Evolutionary conservation across 83 land plant genomes (phyloP), one percentile per base, ranked within the genome.

Genomic region (Isoetes engelmannii): DNA sequence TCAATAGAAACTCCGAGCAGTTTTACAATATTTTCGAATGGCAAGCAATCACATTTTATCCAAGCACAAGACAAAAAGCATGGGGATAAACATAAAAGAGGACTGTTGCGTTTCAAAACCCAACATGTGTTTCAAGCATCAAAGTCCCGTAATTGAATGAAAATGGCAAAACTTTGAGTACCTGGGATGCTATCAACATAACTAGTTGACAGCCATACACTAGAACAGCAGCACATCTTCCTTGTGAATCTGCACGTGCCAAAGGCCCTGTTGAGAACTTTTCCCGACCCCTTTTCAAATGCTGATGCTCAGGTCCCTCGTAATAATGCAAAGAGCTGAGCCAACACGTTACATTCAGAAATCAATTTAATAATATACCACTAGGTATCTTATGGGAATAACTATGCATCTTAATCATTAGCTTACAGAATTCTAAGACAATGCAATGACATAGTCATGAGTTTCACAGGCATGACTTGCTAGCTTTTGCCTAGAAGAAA

Each of bases 271-370:
- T 82, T 45, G 99, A 73, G 84, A 91, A 91, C 47, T 86, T 86
- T 72, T 91, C 97, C 68, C 90, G 74, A 7, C 99, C 99, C 76
- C 99, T 84, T 78, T 95, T 95, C 73, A 95, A 57, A 69, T 87
- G 72, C 48, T 83, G 81, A 90, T 93, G 89, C 19, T 95, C 89
- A 6, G 94, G 99, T 20, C 99, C 97, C 72, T 95, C 99, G 78
- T 88, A 95, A 69, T 87, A 91, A 72, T 95, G 99, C 91, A 95
- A 79, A 6, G 99, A 95, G 69, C 99, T 94, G 84, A 18, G 28
- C 62, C 18, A 8, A 12, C 12, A 59, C 55, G 3, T 42, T 18
- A 59, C 12, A 37, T 8, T 28, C 37, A 28, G 1, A 28, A 28
- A 28, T 28, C 37, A 28, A 28, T 28, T 28, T 2, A 28, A 28